phyloP scores from a whole-genome alignment of 1,284 basidiomycete genomes.

The Vanrija humicola region DNA sequence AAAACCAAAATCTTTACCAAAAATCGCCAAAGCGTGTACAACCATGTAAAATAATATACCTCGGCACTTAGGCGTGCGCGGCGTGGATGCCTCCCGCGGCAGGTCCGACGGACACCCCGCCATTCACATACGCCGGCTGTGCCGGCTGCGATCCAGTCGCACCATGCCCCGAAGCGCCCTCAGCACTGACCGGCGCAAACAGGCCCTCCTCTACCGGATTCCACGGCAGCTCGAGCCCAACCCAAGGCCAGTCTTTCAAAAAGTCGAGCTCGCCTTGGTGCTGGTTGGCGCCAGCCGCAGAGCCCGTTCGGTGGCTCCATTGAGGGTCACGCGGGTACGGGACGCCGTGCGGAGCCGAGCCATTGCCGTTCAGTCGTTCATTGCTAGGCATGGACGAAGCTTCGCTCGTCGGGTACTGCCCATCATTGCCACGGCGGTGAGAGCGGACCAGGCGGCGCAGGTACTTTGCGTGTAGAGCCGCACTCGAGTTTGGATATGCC shows the following conservation, averaged over 20 bases:
- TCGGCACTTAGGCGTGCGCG: too few relatives aligned
- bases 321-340: neutral
- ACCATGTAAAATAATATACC: too few relatives aligned
- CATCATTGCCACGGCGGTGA: neutral
- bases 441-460: conserved; percentile 27
- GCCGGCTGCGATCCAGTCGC: too few relatives aligned
- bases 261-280: conserved; percentile 24
- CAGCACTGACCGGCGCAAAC: neutral
- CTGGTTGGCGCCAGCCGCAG: neutral
- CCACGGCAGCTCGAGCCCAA: conserved; percentile 22
- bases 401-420: neutral
- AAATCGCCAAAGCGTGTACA: too few relatives aligned
- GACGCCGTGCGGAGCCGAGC: neutral
- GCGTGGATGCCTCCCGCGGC: too few relatives aligned
- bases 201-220: conserved; percentile 9
- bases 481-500: conserved; percentile 29
- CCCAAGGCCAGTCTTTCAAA: conserved; percentile 29
- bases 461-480: conserved; percentile 33
- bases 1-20: too few relatives aligned
- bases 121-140: too few relatives aligned
- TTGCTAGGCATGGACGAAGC: neutral
- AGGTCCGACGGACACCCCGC: too few relatives aligned
- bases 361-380: neutral
- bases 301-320: neutral
- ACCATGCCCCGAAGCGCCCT: too few relatives aligned